Percentiles rank a stretch among this genome's conserved stretches.
Evolutionary conservation across 2,329 filamentous ascomycete species (phyloP).

Genomic region (Macrophomina tecta): DNA sequence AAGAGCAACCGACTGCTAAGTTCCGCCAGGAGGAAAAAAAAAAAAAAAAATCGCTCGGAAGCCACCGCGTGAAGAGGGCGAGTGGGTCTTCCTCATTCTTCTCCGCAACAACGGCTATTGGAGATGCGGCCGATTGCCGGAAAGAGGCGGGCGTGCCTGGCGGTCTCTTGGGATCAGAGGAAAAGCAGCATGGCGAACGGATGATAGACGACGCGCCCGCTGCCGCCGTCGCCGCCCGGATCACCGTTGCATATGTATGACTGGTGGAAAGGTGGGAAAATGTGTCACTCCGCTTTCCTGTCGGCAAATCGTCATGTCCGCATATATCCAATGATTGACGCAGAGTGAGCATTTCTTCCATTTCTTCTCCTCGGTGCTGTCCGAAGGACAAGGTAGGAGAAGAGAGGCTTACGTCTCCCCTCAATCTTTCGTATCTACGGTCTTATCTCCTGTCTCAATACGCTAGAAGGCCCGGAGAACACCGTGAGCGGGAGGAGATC

Average conservation of each 20-base stretch:
- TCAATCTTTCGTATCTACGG: not conserved
- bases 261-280: not conserved
- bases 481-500: not conserved
- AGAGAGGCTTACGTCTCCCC: not conserved
- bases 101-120: not conserved
- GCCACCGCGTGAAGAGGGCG: not conserved
- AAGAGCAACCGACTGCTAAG: too few species aligned
- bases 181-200: not conserved
- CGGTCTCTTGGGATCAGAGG: not conserved
- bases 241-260: conserved; percentile 20
- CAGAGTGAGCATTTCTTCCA: not conserved
- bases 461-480: not conserved
- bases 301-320: too few species aligned
- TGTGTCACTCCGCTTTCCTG: too few species aligned
- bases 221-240: not conserved
- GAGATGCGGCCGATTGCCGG: not conserved
- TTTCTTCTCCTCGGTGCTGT: not conserved
- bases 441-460: not conserved
- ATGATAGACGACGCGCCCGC: not conserved
- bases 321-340: too few species aligned
- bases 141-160: not conserved
- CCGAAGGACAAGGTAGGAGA: not conserved
- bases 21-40: too few species aligned
- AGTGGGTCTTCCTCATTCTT: not conserved
- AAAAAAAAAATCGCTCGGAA: not conserved